These are phyloP conservation scores for Albugo laibachii DNA, from an alignment of 352 stramenopile species.

Conservation along the genomic window DNA sequence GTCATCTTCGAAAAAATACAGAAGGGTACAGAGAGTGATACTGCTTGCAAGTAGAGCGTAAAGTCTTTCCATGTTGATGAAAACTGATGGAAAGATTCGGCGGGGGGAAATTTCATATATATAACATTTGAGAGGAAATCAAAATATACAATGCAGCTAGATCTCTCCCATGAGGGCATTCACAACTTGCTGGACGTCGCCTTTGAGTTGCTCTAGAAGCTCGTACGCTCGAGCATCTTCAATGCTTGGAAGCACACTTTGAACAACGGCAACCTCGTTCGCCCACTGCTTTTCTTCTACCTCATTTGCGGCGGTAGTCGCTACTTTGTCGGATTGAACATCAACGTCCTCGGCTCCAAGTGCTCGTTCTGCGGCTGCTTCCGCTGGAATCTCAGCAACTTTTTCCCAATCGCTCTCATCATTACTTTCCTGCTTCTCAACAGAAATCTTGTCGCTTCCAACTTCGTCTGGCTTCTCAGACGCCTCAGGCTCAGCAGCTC, in stretches of 20 bases:
- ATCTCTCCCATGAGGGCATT: slow-evolving; percentile 68
- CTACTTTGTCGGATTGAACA: not conserved
- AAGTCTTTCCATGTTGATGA: no score
- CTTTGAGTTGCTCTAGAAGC: slow-evolving; percentile 56
- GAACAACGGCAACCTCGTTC: slow-evolving; percentile 39
- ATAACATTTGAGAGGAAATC: no score
- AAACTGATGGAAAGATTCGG: no score
- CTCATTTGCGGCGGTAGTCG: not conserved
- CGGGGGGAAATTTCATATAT: no score
- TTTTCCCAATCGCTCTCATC: slow-evolving; percentile 6
- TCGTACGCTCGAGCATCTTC: slow-evolving; percentile 26
- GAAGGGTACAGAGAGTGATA: no score
- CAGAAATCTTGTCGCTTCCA: slow-evolving; percentile 8
- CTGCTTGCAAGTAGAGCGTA: no score
- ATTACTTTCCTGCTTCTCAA: slow-evolving; percentile 19
- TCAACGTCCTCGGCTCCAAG: no score
- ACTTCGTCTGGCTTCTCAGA: slow-evolving; percentile 20
- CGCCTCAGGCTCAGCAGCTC: no score
- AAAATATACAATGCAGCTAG: slow-evolving; percentile 14
- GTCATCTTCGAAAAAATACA: no score
- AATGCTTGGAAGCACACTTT: slow-evolving; percentile 47
- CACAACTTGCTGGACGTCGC: slow-evolving; percentile 61
- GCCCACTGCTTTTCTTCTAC: slow-evolving; percentile 51
- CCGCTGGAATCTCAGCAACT: not conserved
- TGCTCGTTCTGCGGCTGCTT: not conserved